phyloP scores from a whole-genome alignment of 2,329 filamentous ascomycete genomes.

The Venturiaceae sp. region DNA sequence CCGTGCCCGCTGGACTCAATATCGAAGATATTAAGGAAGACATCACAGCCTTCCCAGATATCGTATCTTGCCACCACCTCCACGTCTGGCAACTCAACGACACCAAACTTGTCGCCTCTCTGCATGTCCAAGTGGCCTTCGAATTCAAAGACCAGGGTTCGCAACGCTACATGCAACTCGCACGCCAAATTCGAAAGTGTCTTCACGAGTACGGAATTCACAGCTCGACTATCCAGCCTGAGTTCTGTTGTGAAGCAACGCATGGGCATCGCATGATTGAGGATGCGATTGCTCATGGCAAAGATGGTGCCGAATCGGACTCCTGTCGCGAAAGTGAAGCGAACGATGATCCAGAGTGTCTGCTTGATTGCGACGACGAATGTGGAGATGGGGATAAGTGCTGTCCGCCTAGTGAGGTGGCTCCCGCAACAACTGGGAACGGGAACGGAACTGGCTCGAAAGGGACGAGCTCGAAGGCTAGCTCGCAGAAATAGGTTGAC shows the following conservation, averaged over 20 bases:
- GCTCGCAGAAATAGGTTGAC: background rate
- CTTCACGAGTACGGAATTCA: constrained; percentile 95
- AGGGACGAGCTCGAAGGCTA: background rate
- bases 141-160: constrained; percentile 74
- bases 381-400: constrained; percentile 32
- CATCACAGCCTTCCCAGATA: constrained; percentile 73
- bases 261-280: constrained; percentile 27
- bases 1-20: constrained; percentile 79
- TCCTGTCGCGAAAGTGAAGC: background rate
- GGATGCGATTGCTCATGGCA: background rate
- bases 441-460: background rate
- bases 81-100: constrained; percentile 98
- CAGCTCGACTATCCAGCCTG: constrained; percentile 93
- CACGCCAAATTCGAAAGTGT: constrained; percentile 72
- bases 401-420: constrained; percentile 21
- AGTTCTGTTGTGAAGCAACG: constrained; percentile 48
- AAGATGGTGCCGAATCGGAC: constrained; percentile 10
- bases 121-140: constrained; percentile 89
- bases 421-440: background rate
- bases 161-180: constrained; percentile 81
- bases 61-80: constrained; percentile 86
- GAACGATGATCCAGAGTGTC: constrained; percentile 17
- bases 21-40: constrained; percentile 88
- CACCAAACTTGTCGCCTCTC: constrained; percentile 83
- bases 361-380: constrained; percentile 34